Conservation (phyloP, 768 basidiomycete species). For the Omphalotus guepiniiformis region DNA sequence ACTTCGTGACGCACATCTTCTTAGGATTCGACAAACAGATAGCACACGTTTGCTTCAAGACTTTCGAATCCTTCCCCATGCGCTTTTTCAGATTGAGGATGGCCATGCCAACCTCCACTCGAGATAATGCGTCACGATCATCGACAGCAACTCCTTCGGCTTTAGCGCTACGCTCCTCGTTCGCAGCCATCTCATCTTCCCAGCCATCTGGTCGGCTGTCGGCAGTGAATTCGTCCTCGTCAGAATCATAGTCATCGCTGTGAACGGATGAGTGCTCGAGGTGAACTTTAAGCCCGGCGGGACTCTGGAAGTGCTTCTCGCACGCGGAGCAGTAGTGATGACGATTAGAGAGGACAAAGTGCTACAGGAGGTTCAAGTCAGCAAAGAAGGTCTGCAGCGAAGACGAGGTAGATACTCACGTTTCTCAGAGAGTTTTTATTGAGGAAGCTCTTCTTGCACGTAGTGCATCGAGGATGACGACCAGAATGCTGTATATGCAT, state of each 20-base stretch:
- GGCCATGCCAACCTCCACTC: not conserved
- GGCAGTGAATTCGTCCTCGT: constrained; percentile 1
- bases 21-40: constrained; percentile 23
- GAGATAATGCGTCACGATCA: constrained; percentile 9
- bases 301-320: constrained; percentile 23
- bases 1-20: constrained; percentile 22
- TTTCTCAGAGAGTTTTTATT: constrained; percentile 27
- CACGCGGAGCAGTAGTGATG: constrained; percentile 29
- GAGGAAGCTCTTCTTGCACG: constrained; percentile 25
- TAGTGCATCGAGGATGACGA: constrained; percentile 26
- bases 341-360: constrained; percentile 22
- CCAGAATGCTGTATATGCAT: constrained; percentile 22
- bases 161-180: constrained; percentile 19
- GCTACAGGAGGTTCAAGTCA: constrained; percentile 17
- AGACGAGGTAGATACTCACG: constrained; percentile 15
- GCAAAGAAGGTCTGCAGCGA: too few species aligned
- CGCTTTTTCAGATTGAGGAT: not conserved
- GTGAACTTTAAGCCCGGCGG: constrained; percentile 26
- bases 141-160: constrained; percentile 12
- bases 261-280: constrained; percentile 25
- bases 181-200: constrained; percentile 25
- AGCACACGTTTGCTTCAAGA: constrained; percentile 20
- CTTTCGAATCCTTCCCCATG: not conserved
- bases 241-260: constrained; percentile 13
- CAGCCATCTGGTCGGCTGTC: constrained; percentile 22